These are phyloP conservation scores for Fusarium sp. DNA, from an alignment of 2,329 filamentous ascomycete species.

Conservation along the genomic window DNA sequence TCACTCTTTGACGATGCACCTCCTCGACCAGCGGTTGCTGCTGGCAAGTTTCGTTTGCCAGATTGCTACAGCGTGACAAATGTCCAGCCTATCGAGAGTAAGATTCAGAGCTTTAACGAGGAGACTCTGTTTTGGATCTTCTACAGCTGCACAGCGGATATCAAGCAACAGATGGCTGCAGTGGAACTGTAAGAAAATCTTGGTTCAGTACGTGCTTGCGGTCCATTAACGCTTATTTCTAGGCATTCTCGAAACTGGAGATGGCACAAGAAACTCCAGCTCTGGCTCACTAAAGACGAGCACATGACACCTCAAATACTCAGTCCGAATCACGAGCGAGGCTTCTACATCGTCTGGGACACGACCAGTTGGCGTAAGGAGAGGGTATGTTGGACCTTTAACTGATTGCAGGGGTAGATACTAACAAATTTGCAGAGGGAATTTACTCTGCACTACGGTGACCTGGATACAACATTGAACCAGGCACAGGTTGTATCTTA, in stretches of 20 bases:
- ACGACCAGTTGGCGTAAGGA: constrained; percentile 71
- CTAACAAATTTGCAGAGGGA: constrained; percentile 59
- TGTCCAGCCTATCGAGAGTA: constrained; percentile 71
- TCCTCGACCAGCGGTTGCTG: constrained; percentile 64
- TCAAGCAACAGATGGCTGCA: constrained; percentile 72
- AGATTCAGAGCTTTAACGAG: constrained; percentile 74
- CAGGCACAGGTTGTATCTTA: constrained; percentile 49
- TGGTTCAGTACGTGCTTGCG: neutral
- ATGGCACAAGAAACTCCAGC: constrained; percentile 73
- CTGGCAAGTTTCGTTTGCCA: constrained; percentile 66
- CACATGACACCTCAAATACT: constrained; percentile 71
- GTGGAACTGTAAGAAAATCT: constrained; percentile 65
- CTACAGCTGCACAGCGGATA: constrained; percentile 71
- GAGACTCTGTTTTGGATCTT: constrained; percentile 77
- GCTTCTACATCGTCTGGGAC: constrained; percentile 75
- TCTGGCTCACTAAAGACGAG: constrained; percentile 76
- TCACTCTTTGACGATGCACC: constrained; percentile 70
- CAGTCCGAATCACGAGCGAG: constrained; percentile 69
- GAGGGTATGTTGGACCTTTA: constrained; percentile 59
- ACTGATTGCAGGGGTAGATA: constrained; percentile 25
- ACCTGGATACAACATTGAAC: constrained; percentile 64
- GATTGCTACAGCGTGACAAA: constrained; percentile 76
- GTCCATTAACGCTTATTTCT: constrained; percentile 14
- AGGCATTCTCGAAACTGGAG: constrained; percentile 74
- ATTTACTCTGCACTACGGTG: constrained; percentile 69